Evolutionary conservation across 108 stramenopile species (phyloP).

Genomic region (Craspedostauros australis): DNA sequence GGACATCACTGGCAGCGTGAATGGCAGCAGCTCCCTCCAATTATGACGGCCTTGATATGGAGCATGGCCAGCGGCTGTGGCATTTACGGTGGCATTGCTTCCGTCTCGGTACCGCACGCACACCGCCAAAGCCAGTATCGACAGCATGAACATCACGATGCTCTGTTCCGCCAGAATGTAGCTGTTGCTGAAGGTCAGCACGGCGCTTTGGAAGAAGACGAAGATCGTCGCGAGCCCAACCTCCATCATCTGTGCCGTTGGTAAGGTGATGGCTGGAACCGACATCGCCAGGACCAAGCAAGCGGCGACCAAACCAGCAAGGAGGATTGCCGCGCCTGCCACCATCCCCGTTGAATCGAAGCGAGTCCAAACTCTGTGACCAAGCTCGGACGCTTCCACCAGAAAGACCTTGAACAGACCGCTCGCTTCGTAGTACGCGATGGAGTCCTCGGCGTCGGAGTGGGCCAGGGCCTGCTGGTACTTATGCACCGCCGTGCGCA

Average conservation of each 20-base stretch:
- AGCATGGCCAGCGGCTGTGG: too few relatives aligned
- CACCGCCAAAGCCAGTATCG: slow-evolving; percentile 42
- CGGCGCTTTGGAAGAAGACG: slow-evolving; percentile 55
- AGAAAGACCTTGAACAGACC: slow-evolving; percentile 71
- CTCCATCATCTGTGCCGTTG: slow-evolving; percentile 29
- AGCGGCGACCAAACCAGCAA: too few relatives aligned
- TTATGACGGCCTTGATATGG: slow-evolving; percentile 14
- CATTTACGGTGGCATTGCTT: slow-evolving; percentile 5
- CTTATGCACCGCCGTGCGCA: slow-evolving; percentile 46
- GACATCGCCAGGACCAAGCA: slow-evolving; percentile 15
- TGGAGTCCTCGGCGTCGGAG: slow-evolving; percentile 35
- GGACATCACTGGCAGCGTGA: slow-evolving; percentile 43
- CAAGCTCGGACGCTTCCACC: slow-evolving; percentile 61
- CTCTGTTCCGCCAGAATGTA: slow-evolving; percentile 67
- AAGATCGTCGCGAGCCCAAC: slow-evolving; percentile 26
- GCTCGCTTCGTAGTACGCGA: slow-evolving; percentile 56
- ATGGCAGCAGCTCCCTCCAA: too few relatives aligned
- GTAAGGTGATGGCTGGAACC: background rate
- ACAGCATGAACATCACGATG: slow-evolving; percentile 57
- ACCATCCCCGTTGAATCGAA: slow-evolving; percentile 78
- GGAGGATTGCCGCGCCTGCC: slow-evolving; percentile 46
- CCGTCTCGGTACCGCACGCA: slow-evolving; percentile 21
- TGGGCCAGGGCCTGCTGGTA: slow-evolving; percentile 48
- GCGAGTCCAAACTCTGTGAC: slow-evolving; percentile 81
- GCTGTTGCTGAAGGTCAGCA: slow-evolving; percentile 75